These are phyloP conservation scores for Castanea sativa DNA, from an alignment of 306 rosid genomes.

Conservation along the genomic window DNA sequence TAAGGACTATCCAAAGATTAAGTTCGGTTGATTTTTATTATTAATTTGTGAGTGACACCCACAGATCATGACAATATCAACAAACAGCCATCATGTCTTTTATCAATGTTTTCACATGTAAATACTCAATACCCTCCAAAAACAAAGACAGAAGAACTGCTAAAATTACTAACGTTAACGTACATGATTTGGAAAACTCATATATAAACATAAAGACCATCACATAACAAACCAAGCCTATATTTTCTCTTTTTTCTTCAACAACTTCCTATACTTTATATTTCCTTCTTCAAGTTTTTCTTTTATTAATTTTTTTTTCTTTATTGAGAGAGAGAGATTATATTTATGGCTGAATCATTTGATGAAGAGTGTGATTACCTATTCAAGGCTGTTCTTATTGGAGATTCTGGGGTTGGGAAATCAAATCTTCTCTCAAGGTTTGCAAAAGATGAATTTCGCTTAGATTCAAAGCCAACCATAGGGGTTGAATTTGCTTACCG, in stretches of 20 bases:
- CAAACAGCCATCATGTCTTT: slow-evolving; percentile 37
- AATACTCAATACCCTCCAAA: slow-evolving; percentile 40
- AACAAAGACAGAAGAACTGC: slow-evolving; percentile 9
- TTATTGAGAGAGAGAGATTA: not conserved
- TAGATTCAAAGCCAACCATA: slow-evolving; percentile 87
- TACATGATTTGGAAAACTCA: slow-evolving; percentile 5
- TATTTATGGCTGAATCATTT: slow-evolving; percentile 56
- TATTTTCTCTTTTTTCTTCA: not conserved
- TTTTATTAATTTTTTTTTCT: not conserved
- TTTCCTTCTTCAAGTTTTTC: not conserved
- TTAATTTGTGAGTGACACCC: slow-evolving; percentile 1
- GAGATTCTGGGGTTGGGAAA: slow-evolving; percentile 94
- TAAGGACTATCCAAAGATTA: not conserved
- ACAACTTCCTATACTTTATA: not conserved
- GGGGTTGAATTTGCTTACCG: slow-evolving; percentile 95
- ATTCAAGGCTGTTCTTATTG: slow-evolving; percentile 74
- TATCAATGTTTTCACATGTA: slow-evolving; percentile 44
- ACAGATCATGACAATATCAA: slow-evolving; percentile 17
- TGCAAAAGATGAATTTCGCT: slow-evolving; percentile 63
- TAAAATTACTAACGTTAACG: not conserved
- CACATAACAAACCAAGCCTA: slow-evolving; percentile 17
- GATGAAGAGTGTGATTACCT: slow-evolving; percentile 92
- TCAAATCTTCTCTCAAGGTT: slow-evolving; percentile 83
- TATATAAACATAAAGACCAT: slow-evolving; percentile 27
- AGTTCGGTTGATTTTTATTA: not conserved